Base-by-base conservation (phyloP, 75 land plant species). In the Pseudotsuga menziesii region DNA sequence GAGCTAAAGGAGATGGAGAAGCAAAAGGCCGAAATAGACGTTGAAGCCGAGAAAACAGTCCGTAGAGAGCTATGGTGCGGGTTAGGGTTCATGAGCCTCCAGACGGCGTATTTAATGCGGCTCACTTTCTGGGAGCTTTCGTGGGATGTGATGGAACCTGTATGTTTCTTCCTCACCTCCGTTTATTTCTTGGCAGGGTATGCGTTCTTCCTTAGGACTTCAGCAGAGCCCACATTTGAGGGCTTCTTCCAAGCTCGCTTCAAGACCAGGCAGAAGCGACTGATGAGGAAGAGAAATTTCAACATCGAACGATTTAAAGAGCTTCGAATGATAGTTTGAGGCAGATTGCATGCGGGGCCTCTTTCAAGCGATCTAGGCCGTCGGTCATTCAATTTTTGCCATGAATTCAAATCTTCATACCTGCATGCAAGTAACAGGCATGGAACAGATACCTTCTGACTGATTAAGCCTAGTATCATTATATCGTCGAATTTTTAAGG, bases 81-180 rank as follows among this genome's bases (percentile, higher is more conserved):
- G 71, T 83, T 92, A 25, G 87, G 83, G 19, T 71, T 83, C 17
- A 20, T 90, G 11, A 70, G 78, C 59, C 41, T 80, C 55, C 91
- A 90, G 72, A 86, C 89, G 19, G 54, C 75, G 66, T 79, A 82
- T 36, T 88, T 89, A 80, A 83, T 93, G 84, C 80, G 95, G 82
- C 90, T 95, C 16, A 95, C 98, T 12, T 92, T 89, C 61, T 95
- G 93, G 95, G 95, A 95, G 63, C 80, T 94, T 12, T 86, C 87
- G 17, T 94, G 97, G 95, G 95, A 94, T 74, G 91, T 94, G 19
- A 94, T 94, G 95, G 97, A 94, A 83, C 97, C 97, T 67, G 82
- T 94, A 22, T 91, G 89, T 77, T 94, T 91, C 87, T 95, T 82
- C 70, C 80, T 84, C 25, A 85, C 95, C 44, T 86, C 88, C 1